Conservation (phyloP, 768 basidiomycete species). For the Ramaria sp. region DNA sequence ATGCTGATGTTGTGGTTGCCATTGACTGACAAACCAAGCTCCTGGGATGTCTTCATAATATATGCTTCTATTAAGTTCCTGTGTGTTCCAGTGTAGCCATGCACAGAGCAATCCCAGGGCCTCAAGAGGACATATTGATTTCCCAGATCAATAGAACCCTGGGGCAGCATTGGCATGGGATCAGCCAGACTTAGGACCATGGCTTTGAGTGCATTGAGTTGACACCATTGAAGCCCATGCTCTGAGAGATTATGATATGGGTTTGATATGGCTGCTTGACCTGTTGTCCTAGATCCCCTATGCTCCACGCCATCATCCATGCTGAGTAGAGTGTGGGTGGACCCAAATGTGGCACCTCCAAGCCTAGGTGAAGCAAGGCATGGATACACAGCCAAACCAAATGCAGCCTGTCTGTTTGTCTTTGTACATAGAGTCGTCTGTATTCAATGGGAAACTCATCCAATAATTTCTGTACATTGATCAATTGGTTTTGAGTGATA, state of each 20-base stretch:
- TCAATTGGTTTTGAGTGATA: neutral
- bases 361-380: neutral
- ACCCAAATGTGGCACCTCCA: conserved; percentile 2
- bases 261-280: neutral
- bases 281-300: neutral
- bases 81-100: neutral
- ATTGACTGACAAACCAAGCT: no score
- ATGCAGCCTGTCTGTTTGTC: neutral
- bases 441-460: neutral
- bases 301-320: neutral
- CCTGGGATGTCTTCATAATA: no score
- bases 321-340: neutral
- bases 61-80: neutral
- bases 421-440: neutral
- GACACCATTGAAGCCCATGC: neutral
- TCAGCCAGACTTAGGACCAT: neutral
- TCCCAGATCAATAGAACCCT: neutral
- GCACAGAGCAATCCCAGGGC: neutral
- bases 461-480: neutral
- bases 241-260: conserved; percentile 1
- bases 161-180: neutral
- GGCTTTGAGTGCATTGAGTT: neutral
- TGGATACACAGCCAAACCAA: conserved; percentile 3
- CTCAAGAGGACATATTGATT: neutral
- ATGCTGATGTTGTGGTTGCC: no score